Evolutionary conservation across 2,329 filamentous ascomycete genomes (phyloP), one percentile per base, ranked within the genome.

Genomic region (Aureobasidium namibiae): DNA sequence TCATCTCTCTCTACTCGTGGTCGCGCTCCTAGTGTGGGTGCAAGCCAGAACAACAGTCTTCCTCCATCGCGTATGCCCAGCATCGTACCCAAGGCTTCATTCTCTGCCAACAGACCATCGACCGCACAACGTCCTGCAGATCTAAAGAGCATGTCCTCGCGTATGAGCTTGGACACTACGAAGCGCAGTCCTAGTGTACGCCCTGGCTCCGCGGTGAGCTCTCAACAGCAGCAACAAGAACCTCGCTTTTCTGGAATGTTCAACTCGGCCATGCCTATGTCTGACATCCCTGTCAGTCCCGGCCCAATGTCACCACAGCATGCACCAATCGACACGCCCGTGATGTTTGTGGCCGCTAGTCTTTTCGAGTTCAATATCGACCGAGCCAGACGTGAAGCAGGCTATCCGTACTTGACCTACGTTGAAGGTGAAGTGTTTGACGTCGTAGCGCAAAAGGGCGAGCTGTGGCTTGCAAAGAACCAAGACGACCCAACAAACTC

Each of bases 341-440:
- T 96, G 8, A 77, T 97, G 46, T 99, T 95, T 80, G 80, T 96
- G 18, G 94, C 92, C 14, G 94, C 92, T 21, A 95, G 90, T 66
- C 81, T 97, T 33, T 97, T 96, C 70, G 92, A 97, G 72, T 99
- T 97, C 76, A 95, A 96, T 68, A 97, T 97, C 69, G 89, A 92
- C 69, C 90, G 89, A 24, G 89, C 91, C 26, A 90, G 95, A 66
- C 86, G 89, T 60, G 94, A 97, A 75, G 92, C 89, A 61, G 94
- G 94, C 24, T 97, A 96, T 73, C 92, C 92, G 21, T 99, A 99
- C 71, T 78, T 99, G 62, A 94, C 91, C 45, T 99, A 99, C 74
- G 89, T 92, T 65, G 89, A 92, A 56, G 94, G 94, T 64, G 94
- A 99, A 78, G 76, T 79, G 50, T 78, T 79, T 66, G 76, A 80